Evolutionary conservation across 805 yeast species (phyloP).

Genomic region (Cyberlindnera mississippiensis): DNA sequence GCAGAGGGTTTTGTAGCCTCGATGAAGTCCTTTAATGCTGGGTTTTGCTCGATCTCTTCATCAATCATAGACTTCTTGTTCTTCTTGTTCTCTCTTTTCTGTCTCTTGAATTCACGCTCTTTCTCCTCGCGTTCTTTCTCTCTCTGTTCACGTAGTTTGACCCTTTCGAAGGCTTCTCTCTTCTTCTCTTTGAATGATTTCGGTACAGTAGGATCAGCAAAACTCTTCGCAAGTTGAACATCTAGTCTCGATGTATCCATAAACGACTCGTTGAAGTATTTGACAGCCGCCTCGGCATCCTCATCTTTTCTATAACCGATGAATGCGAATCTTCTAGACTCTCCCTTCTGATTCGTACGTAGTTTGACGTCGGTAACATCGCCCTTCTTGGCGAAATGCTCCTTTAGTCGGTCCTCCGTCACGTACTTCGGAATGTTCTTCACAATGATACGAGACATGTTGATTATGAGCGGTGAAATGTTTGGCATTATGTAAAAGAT

Average conservation of each 20-base stretch:
- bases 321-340: constrained; percentile 90
- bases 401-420: constrained; percentile 66
- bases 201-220: constrained; percentile 81
- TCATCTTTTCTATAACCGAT: constrained; percentile 71
- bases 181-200: constrained; percentile 53
- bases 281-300: constrained; percentile 78
- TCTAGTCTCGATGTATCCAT: constrained; percentile 78
- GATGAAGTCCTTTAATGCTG: constrained; percentile 73
- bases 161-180: constrained; percentile 44
- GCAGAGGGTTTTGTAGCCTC: constrained; percentile 77
- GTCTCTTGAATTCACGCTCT: constrained; percentile 33
- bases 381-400: constrained; percentile 58
- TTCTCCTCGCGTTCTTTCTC: constrained; percentile 36
- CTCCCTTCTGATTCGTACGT: constrained; percentile 76
- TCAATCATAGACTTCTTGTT: constrained; percentile 38
- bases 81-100: constrained; percentile 27
- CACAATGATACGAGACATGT: constrained; percentile 84
- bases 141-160: constrained; percentile 47
- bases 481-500: too few relatives aligned
- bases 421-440: constrained; percentile 81
- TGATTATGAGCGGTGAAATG: too few relatives aligned
- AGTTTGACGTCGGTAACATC: constrained; percentile 85
- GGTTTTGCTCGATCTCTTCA: constrained; percentile 58
- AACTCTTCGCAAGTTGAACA: constrained; percentile 80
- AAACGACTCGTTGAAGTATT: constrained; percentile 70